Evolutionary conservation across 2,329 filamentous ascomycete genomes (phyloP).

Genomic region (Exutisphaerella laricina): DNA sequence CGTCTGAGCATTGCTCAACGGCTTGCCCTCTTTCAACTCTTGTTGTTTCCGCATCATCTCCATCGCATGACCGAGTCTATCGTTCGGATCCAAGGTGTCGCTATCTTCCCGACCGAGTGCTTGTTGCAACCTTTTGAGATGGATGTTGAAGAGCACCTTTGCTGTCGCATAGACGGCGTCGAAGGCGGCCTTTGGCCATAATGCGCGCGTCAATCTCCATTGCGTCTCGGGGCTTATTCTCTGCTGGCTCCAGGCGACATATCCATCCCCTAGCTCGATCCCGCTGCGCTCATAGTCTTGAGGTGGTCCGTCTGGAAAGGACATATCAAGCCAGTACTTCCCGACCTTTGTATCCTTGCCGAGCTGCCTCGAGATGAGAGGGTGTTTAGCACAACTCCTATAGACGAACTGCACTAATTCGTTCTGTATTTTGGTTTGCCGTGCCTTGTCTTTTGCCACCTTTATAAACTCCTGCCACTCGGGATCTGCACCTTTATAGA

Average conservation of each 20-base stretch:
- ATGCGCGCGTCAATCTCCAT: constrained; percentile 33
- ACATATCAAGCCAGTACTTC: constrained; percentile 45
- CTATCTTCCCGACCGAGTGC: constrained; percentile 33
- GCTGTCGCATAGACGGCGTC: constrained; percentile 33
- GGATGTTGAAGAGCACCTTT: constrained; percentile 33
- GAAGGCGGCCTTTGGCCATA: constrained; percentile 37
- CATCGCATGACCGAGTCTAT: constrained; percentile 27
- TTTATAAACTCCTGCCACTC: constrained; percentile 50
- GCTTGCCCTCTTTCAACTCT: constrained; percentile 16
- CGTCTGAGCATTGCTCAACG: constrained; percentile 20
- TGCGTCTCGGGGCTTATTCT: constrained; percentile 38
- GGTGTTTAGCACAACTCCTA: constrained; percentile 27
- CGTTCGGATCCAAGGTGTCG: constrained; percentile 30
- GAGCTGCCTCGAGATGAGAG: constrained; percentile 28
- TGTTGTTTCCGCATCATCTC: constrained; percentile 29
- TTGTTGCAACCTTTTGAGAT: constrained; percentile 34
- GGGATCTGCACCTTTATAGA: constrained; percentile 48
- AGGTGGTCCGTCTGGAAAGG: constrained; percentile 45
- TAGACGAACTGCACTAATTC: constrained; percentile 37
- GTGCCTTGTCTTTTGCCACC: constrained; percentile 39
- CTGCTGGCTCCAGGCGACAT: constrained; percentile 38
- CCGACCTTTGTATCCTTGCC: constrained; percentile 39
- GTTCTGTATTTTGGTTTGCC: constrained; percentile 37
- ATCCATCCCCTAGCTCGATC: constrained; percentile 37
- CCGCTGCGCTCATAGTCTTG: constrained; percentile 46